Evolutionary conservation across 2,329 filamentous ascomycete species (phyloP), one percentile per base, ranked within the genome.

Genomic region (Calonectria honghensis): DNA sequence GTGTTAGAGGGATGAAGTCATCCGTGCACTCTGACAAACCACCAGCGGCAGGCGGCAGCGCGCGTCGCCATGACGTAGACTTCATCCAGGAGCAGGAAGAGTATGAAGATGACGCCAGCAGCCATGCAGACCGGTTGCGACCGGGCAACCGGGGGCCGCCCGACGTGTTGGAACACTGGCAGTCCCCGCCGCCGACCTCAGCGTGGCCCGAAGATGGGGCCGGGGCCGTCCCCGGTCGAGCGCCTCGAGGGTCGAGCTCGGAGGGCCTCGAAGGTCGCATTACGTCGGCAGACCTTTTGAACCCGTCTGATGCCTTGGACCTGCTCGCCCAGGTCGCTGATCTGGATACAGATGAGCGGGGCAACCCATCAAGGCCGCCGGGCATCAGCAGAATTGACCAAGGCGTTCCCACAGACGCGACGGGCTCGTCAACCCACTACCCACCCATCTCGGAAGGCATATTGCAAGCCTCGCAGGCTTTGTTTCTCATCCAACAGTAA

Each of bases 281-380:
- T 72, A 84, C 84, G 1, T 84, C 85, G 0, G 83, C 84, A 0
- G 85, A 87, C 73, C 80, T 87, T 1, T 77, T 87, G 41, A 86
- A 86, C 24, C 86, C 85, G 2, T 87, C 86, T 1, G 86, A 87
- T 67, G 86, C 86, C 0, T 77, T 87, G 59, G 84, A 87, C 68
- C 74, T 87, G 24, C 75, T 87, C 31, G 85, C 85, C 35, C 85
- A 86, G 70, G 85, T 86, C 6, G 85, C 86, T 45, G 84, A 86
- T 52, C 78, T 86, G 59, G 84, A 86, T 9, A 80, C 81, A 0
- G 77, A 79, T 16, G 73, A 72, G 18, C 77, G 76, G 14, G 32
- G 35, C n/a, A 29, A 45, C 14, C 32, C 61, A 18, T 65, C 50
- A 13, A 52, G 48, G 31, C n/a, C 59, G 4, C 11, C 41, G n/a